phyloP scores from a whole-genome alignment of 768 basidiomycete genomes.

The Mycena indigotica region DNA sequence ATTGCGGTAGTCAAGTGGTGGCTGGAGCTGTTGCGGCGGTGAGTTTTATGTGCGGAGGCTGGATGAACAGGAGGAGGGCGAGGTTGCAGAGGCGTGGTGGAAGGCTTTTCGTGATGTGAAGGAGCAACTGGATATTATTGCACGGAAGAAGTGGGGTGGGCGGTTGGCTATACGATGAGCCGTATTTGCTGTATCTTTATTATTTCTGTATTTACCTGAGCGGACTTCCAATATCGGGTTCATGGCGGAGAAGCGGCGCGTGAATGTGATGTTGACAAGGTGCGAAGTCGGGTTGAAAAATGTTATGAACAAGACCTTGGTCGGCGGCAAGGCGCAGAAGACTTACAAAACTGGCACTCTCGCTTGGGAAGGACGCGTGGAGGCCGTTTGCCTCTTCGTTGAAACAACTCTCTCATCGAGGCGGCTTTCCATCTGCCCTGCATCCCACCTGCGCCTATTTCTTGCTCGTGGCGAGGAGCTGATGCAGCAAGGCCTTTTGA shows the following conservation, averaged over 20 bases:
- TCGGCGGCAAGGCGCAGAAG: constrained; percentile 38
- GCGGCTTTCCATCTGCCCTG: too few relatives aligned
- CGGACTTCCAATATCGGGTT: constrained; percentile 67
- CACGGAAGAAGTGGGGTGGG: constrained; percentile 73
- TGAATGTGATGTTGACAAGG: constrained; percentile 77
- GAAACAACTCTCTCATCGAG: too few relatives aligned
- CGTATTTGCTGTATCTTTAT: constrained; percentile 6
- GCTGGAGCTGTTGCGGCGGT: constrained; percentile 65
- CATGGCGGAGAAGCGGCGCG: constrained; percentile 54
- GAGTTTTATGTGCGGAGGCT: constrained; percentile 47
- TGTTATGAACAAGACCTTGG: constrained; percentile 54
- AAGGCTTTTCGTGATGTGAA: constrained; percentile 71
- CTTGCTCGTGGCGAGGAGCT: too few relatives aligned
- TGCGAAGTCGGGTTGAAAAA: constrained; percentile 73
- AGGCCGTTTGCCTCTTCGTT: too few relatives aligned
- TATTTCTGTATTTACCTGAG: too few relatives aligned
- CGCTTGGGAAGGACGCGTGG: constrained; percentile 25
- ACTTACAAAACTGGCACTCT: constrained; percentile 35
- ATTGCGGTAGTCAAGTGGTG: constrained; percentile 81
- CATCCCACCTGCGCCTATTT: too few relatives aligned
- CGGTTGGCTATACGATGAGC: constrained; percentile 58
- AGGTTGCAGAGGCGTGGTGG: constrained; percentile 81
- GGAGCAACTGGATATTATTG: constrained; percentile 63
- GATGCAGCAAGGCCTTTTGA: too few relatives aligned
- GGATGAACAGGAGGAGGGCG: constrained; percentile 35